Percentiles rank a stretch among this genome's conserved stretches.
Conservation (phyloP, 768 basidiomycete species). For the Polyporus arcularius region DNA sequence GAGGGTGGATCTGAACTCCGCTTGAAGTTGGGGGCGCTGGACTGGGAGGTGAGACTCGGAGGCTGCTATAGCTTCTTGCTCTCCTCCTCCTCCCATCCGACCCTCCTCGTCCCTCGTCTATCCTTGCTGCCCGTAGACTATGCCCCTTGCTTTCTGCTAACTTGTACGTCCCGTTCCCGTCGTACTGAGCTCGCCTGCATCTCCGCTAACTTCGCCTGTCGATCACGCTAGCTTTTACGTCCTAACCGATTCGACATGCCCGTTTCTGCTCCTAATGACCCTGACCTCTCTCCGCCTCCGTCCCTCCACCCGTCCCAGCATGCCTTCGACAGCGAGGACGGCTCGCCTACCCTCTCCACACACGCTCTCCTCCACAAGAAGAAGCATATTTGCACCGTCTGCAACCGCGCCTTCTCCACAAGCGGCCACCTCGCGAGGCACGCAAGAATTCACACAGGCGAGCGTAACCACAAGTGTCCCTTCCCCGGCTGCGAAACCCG, state of each 20-base stretch:
- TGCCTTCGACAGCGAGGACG: background rate
- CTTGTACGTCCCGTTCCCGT: background rate
- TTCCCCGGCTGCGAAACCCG: conserved; percentile 94
- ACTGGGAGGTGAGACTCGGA: background rate
- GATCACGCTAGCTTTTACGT: conserved; percentile 17
- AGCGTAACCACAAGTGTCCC: conserved; percentile 89
- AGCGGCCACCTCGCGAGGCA: conserved; percentile 89
- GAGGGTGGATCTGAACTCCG: background rate
- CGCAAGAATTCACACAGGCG: conserved; percentile 88
- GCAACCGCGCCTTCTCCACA: conserved; percentile 82
- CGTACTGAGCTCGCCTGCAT: background rate
- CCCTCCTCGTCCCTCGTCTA: background rate
- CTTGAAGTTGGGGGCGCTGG: background rate
- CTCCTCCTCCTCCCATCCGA: background rate
- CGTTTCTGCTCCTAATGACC: conserved; percentile 4
- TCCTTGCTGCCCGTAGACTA: background rate
- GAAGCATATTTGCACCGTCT: conserved; percentile 66
- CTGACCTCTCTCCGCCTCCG: background rate
- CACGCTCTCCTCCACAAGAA: conserved; percentile 22
- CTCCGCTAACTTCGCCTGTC: conserved; percentile 7
- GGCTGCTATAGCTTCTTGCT: background rate
- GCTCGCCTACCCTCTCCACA: background rate
- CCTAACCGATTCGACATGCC: conserved; percentile 12
- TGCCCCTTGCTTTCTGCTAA: background rate
- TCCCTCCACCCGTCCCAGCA: conserved; percentile 1